These are phyloP conservation scores for Blastocystis sp. DNA, from an alignment of 352 stramenopile species.

Conservation along the genomic window DNA sequence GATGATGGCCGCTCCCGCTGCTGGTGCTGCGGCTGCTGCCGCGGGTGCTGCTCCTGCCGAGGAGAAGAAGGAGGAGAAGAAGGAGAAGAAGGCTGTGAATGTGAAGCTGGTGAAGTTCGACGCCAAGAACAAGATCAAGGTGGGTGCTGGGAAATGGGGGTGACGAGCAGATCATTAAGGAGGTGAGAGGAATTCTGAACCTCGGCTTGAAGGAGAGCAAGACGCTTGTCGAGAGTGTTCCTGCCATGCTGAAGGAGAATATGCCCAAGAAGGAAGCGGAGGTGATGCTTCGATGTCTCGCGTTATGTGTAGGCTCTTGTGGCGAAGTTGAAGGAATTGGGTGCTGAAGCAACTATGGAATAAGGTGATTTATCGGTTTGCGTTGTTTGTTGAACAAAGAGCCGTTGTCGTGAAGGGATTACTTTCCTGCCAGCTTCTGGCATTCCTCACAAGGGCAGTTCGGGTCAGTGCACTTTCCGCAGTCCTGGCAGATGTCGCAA, in stretches of 20 bases:
- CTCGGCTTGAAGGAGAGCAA: slow-evolving; percentile 71
- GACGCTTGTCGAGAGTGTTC: slow-evolving; percentile 57
- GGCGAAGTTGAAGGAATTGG: slow-evolving; percentile 68
- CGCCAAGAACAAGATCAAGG: slow-evolving; percentile 71
- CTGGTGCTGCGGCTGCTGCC: neutral
- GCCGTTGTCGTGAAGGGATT: neutral
- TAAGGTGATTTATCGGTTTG: slow-evolving; percentile 50
- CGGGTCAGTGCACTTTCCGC: slow-evolving; percentile 43
- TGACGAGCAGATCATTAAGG: slow-evolving; percentile 61
- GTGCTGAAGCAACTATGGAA: slow-evolving; percentile 45
- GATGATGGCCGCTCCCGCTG: neutral
- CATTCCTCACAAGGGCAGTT: slow-evolving; percentile 55
- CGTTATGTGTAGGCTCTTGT: neutral
- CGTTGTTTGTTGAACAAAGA: neutral
- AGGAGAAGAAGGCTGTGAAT: slow-evolving; percentile 66
- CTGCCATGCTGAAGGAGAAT: slow-evolving; percentile 67
- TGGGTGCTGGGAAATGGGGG: neutral
- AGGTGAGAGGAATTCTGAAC: slow-evolving; percentile 51
- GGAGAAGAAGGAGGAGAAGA: slow-evolving; percentile 52
- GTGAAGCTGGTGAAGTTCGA: slow-evolving; percentile 73
- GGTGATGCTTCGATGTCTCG: neutral
- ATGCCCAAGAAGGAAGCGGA: slow-evolving; percentile 66
- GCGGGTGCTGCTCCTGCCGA: slow-evolving; percentile 18
- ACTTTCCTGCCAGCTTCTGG: slow-evolving; percentile 5
- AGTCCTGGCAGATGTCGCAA: slow-evolving; percentile 71